Percentiles rank a stretch among this genome's conserved stretches.
These are phyloP conservation scores for Monosporascus sp. DNA, from an alignment of 2,329 filamentous ascomycete genomes.

Conservation along the genomic window DNA sequence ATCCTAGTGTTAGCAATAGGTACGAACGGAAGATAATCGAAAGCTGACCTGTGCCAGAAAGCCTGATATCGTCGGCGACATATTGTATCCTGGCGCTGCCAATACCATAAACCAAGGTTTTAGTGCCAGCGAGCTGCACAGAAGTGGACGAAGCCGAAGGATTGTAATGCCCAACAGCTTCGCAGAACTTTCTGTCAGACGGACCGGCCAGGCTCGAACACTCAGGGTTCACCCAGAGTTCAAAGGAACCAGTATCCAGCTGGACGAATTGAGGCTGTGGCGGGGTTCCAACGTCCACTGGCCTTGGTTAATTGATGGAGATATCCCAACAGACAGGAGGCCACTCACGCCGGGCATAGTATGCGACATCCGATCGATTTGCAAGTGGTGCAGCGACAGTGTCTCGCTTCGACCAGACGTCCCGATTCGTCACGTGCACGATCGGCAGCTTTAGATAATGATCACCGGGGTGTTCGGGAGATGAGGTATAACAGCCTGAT, in stretches of 20 bases:
- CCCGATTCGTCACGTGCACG: conserved; percentile 37
- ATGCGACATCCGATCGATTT: conserved; percentile 49
- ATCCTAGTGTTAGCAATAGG: conserved; percentile 3
- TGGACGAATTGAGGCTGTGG: conserved; percentile 49
- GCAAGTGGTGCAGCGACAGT: conserved; percentile 39
- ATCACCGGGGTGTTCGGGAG: conserved; percentile 27
- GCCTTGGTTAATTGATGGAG: conserved; percentile 10
- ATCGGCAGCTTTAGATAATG: conserved; percentile 36
- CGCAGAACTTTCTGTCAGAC: conserved; percentile 40
- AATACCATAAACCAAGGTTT: conserved; percentile 45
- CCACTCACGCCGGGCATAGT: conserved; percentile 43
- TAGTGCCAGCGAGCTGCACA: conserved; percentile 26
- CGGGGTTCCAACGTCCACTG: conserved; percentile 49
- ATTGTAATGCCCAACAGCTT: conserved; percentile 40
- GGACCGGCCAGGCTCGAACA: conserved; percentile 39
- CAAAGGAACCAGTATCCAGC: conserved; percentile 55
- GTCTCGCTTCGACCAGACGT: conserved; percentile 31
- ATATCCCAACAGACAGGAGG: not conserved
- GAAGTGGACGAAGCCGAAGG: conserved; percentile 36
- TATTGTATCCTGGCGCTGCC: conserved; percentile 48
- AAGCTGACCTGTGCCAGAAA: conserved; percentile 32
- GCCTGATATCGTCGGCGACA: conserved; percentile 38
- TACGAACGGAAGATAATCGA: not conserved
- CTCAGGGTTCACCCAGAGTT: conserved; percentile 59
- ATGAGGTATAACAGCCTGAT: conserved; percentile 14